Evolutionary conservation across 352 stramenopile species (phyloP), one percentile per base, ranked within the genome.

Genomic region (Salisapilia sapeloensis): DNA sequence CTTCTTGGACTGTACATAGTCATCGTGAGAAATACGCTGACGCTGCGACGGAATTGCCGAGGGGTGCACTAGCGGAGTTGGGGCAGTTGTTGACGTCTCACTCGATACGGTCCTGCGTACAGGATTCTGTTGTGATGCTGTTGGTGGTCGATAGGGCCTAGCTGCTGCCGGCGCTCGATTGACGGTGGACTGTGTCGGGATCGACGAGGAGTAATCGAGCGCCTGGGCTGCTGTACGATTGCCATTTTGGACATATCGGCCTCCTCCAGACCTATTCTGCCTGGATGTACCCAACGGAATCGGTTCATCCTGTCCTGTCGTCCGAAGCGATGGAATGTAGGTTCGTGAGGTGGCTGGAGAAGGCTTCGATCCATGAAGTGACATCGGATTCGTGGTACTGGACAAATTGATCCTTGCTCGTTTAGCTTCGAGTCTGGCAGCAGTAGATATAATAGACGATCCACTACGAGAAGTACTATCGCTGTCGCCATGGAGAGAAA

Each of bases 201-300:
- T 40, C 3, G 45, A 25, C 10, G 40, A 32, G 0, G 22, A 35
- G 2, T 29, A n/a, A 14, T 35, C 44, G 1, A 58, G 21, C 3
- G 45, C 44, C 16, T 63, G 40, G 4, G 22, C 19, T 6, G 33
- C 26, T 2, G 47, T 35, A 26, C 63, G 60, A 35, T 74, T 84
- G 24, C 64, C 64, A 19, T 62, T 81, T 23, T 74, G 59, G 12
- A 84, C 62, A 35, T 84, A 84, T 29, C 67, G 44, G 18, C 67
- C 65, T 17, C 67, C 67, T 36, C 56, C 59, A 4, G 39, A 26
- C n/a, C 53, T 17, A 13, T 38, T 22, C 33, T 57, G 16, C 29
- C 29, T 24, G 44, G 12, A 35, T 49, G 60, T 48, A 2, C 67
- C 67, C 4, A 81, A 38, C 13, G 67, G 48, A 13, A 81, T 62